Evolutionary conservation across 805 yeast species (phyloP), one percentile per base, ranked within the genome.

Genomic region (Tetrapisispora phaffii): DNA sequence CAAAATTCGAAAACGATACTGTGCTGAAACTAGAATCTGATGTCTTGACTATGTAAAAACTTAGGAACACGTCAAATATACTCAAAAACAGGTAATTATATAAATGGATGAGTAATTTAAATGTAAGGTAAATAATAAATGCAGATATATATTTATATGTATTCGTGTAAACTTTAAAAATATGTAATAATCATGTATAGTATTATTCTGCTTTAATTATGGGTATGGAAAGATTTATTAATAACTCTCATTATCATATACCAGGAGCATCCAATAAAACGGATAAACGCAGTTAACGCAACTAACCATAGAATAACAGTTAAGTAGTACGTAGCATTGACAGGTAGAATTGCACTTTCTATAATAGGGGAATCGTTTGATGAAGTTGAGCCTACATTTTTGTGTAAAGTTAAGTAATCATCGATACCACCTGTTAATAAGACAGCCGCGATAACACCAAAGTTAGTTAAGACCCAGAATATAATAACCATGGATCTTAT

Each of bases 261-360:
- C 34, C 75, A 58, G 1, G 74, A 61, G 52, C 94, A 78, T 1
- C 97, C 96, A 23, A 82, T 42, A 52, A 90, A 82, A 50, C 97
- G 71, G 62, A 86, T 81, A 7, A 81, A 73, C 0, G 97, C 96
- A 72, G 87, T 76, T 23, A 81, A 85, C 4, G 96, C 96, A 36
- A 90, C 97, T 32, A 89, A 68, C 96, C 97, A 90, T 52, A 90
- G 70, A 39, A 90, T 82, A 26, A 90, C 86, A 5, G 93, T 77
- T 62, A 90, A 74, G 60, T 87, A 90, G 7, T 80, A 67, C 34
- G 77, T 73, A 1, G 86, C 72, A 62, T 82, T 73, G n/a, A 46
- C 44, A 2, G 63, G 54, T 32, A 62, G 50, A 13, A 63, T 51
- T 8, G 36, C 17, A 7, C 8, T 19, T 31, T 50, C 41, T 15